Base-by-base conservation (phyloP, 176 grass and related monocot genomes). In the Leersia perrieri region DNA sequence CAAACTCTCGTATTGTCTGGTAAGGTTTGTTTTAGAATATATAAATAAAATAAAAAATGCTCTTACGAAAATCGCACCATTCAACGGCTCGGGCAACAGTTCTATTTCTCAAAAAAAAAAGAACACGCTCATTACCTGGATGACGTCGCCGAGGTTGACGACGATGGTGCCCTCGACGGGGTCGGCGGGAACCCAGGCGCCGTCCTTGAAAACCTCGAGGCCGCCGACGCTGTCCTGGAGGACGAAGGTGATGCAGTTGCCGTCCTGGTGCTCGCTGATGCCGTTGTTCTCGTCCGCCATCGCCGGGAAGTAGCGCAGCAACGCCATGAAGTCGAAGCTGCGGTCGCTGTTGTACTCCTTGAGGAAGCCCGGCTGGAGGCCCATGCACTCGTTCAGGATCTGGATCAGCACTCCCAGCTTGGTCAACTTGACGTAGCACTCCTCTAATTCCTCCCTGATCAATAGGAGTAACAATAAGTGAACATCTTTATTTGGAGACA, bases 301-400 rank as follows among this genome's bases (percentile, higher is more conserved):
- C n/a, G 72, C 64, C 55, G 83, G 88, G 76, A 85, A 91, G 68
- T 91, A 91, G n/a, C 84, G 83, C 6, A 82, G 15, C 63, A 73
- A 61, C 16, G 33, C 12, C 62, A 94, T 47, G 66, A 94, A 73
- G 63, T 94, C 87, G 61, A 72, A 83, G 67, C 45, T n/a, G 12
- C 87, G 87, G 81, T 66, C 83, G 33, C 33, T 26, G 73, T 89
- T 94, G 92, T 64, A 91, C 5, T 28, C 73, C 0, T 20, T 44
- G 47, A 91, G 76, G 80, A 80, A 87, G 40, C 88, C 85, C 9
- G 25, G 63, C 2, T 84, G 89, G 33, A 89, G 80, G n/a, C 72
- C 80, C 92, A 94, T 94, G 84, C 83, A 91, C 23, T 94, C 74
- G 76, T 83, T 94, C n/a, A 92, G 15, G 68, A 89, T 73, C 25